Base-by-base conservation (phyloP, 768 basidiomycete species). In the Lactarius hengduanensis region DNA sequence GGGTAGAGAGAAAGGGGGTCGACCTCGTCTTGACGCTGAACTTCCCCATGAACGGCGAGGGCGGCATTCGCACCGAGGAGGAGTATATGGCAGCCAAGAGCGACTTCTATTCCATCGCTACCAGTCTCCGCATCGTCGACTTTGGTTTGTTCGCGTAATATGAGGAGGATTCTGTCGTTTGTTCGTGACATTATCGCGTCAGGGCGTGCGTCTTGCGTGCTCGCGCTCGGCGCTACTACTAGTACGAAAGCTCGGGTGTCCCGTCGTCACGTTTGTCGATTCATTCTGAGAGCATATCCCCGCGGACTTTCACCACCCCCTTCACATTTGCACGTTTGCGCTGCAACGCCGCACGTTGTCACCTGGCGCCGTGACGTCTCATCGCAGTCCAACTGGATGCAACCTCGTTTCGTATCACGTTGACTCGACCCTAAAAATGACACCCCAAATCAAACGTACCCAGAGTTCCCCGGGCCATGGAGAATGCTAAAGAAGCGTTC, bases 1-100 rank as follows among this genome's bases (percentile, higher is more conserved):
- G 96, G 40, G 79, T 96, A 26, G 78, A 84, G 71, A 73, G 78
- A 28, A 91, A 91, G 75, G 80, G 80, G 40, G 83, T 89, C 7
- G 97, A 99, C 74, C 74, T 99, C 26, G 90, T 97, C 34, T 82
- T 92, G 67, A 90, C 91, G 20, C 88, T 89, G 73, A 98, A 96
- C 76, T 82, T 91, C 26, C 96, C 96, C 36, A 77, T 81, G 47
- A 74, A 74, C 56, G 77, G 84, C 13, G 75, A 76, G 18, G 81
- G 83, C 63, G 80, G 78, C 18, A 80, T 77, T 60, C 79, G 84
- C 45, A 75, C 72, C n/a, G 72, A 76, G 66, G 77, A 79, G 59
- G 76, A 75, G 32, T 72, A 77, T 45, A 72, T 74, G 66, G 73
- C 71, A 16, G 81, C 80, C 43, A 74, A 76, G 65, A 73, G 74